Base-by-base conservation (phyloP, 2,329 filamentous ascomycete species). In the Fusarium aywerte region DNA sequence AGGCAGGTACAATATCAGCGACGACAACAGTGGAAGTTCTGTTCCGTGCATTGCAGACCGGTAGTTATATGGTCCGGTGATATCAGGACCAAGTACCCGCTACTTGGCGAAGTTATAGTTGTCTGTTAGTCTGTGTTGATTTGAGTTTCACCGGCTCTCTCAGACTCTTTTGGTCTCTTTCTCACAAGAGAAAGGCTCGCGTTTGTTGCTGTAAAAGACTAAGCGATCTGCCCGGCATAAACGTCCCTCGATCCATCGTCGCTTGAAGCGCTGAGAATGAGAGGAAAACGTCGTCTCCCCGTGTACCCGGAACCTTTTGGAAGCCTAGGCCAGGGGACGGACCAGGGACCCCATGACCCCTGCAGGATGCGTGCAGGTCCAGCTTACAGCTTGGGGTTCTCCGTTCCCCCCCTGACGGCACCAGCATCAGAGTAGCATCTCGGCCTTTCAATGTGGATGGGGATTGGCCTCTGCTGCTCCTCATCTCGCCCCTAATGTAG, bases 401-500 rank as follows among this genome's bases (percentile, higher is more conserved):
- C 65, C 71, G 45, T 38, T 58, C 53, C 52, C 65, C 71, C 71
- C 71, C 67, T 73, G 63, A 68, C 57, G 54, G 69, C 57, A 65
- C 67, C 36, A 47, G 67, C 52, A 62, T 45, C 36, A 39, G 36
- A 27, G 36, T 39, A 20, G 18, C 45, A 48, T 36, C 33, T 29
- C 29, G 54, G 63, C 56, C 61, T 59, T 59, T 52, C 43, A 39
- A 39, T 43, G 32, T 43, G 58, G 38, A 58, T 18, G 23, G 45
- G 43, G 58, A 63, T 63, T 58, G 49, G 66, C 27, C 38, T 52
- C 39, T 61, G 65, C 43, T 55, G 65, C 57, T 68, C 66, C 66
- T 63, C 43, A 64, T 69, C 50, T 63, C 54, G 60, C 66, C 66
- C 66, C 66, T 69, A 69, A 69, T 69, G 67, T 69, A 69, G 66